Conservation (phyloP, 2,329 filamentous ascomycete genomes). For the Zymoseptoria pseudotritici region DNA sequence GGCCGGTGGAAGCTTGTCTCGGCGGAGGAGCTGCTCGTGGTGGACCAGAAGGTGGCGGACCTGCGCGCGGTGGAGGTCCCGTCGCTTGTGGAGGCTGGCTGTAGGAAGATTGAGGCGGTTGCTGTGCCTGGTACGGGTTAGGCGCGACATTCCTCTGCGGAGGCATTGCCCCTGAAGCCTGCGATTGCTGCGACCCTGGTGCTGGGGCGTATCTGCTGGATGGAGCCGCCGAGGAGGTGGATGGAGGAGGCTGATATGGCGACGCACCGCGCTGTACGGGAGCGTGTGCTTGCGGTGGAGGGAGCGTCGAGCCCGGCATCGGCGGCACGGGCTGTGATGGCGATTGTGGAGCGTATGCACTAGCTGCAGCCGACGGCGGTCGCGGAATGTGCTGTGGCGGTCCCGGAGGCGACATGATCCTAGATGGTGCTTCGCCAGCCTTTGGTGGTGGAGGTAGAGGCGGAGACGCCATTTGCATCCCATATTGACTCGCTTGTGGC, state of each 20-base stretch:
- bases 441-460: conserved; percentile 81
- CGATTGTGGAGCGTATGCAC: conserved; percentile 58
- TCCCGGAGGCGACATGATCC: conserved; percentile 63
- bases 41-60: conserved; percentile 27
- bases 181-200: conserved; percentile 48
- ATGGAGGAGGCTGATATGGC: conserved; percentile 76
- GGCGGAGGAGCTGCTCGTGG: conserved; percentile 42
- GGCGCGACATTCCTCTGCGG: conserved; percentile 40
- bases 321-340: conserved; percentile 30
- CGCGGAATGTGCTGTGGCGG: conserved; percentile 41
- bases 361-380: conserved; percentile 48
- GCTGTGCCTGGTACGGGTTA: conserved; percentile 35
- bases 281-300: conserved; percentile 45
- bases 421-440: conserved; percentile 57
- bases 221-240: conserved; percentile 52
- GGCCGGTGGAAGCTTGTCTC: conserved; percentile 19
- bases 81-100: conserved; percentile 39
- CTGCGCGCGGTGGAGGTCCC: conserved; percentile 27
- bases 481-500: conserved; percentile 49
- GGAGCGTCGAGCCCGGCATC: conserved; percentile 35
- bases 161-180: conserved; percentile 29
- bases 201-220: conserved; percentile 67
- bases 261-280: conserved; percentile 68
- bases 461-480: conserved; percentile 55
- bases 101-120: conserved; percentile 27